Evolutionary conservation across 352 stramenopile genomes (phyloP).

Genomic region (Globisporangium nodosum): DNA sequence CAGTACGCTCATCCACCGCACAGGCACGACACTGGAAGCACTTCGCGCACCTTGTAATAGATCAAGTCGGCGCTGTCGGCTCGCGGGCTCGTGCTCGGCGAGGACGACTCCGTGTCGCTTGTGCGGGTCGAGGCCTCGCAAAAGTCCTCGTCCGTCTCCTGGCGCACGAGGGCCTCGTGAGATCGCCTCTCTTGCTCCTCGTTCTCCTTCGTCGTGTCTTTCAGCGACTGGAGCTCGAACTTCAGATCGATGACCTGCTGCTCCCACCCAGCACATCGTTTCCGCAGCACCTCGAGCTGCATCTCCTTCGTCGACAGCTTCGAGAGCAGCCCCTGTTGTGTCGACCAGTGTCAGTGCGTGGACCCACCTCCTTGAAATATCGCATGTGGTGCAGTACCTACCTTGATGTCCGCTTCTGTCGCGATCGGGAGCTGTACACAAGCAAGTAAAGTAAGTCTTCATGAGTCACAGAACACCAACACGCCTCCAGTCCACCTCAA

Average conservation of each 20-base stretch:
- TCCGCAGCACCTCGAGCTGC: constrained; percentile 30
- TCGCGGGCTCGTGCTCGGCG: constrained; percentile 1
- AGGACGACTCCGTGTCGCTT: not conserved
- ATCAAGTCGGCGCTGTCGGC: constrained; percentile 2
- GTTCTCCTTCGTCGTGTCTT: constrained; percentile 24
- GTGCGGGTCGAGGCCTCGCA: constrained; percentile 1
- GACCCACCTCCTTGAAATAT: not conserved
- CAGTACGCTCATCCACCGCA: not conserved
- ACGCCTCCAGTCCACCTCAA: not conserved
- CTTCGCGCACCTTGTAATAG: constrained; percentile 4
- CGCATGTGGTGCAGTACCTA: not conserved
- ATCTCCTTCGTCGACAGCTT: constrained; percentile 29
- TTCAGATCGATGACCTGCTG: constrained; percentile 47
- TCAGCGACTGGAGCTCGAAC: constrained; percentile 41
- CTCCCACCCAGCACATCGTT: constrained; percentile 39
- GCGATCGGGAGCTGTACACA: constrained; percentile 7
- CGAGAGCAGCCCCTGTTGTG: constrained; percentile 16
- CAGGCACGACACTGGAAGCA: not conserved
- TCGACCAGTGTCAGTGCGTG: not conserved
- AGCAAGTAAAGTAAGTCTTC: not conserved
- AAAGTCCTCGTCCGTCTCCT: constrained; percentile 7
- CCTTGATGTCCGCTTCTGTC: constrained; percentile 13
- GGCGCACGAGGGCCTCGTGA: constrained; percentile 5
- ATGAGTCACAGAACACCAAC: not conserved
- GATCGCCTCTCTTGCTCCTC: constrained; percentile 13